Percentiles rank a stretch among this genome's conserved stretches.
Evolutionary conservation across 2,329 filamentous ascomycete genomes (phyloP).

Genomic region (Colletotrichum sojae): DNA sequence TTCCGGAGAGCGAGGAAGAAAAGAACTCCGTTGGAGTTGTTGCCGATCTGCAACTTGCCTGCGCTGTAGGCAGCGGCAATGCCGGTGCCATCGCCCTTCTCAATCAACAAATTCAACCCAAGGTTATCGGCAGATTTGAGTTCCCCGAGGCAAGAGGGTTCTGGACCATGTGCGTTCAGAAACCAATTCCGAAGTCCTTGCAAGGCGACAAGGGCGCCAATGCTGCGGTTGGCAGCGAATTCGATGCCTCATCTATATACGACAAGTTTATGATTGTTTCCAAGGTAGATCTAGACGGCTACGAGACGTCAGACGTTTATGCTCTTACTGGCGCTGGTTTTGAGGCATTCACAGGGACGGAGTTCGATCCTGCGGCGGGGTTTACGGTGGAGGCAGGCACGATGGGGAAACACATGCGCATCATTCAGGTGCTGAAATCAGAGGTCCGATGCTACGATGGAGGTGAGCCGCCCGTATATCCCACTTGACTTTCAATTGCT

Average conservation of each 20-base stretch:
- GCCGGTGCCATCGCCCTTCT: conserved; percentile 81
- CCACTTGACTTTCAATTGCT: neutral
- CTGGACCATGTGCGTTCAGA: conserved; percentile 84
- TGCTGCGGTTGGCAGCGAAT: conserved; percentile 67
- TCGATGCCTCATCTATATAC: conserved; percentile 72
- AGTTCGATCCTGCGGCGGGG: conserved; percentile 92
- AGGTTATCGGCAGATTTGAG: conserved; percentile 77
- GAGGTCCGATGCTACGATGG: conserved; percentile 93
- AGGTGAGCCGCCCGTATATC: conserved; percentile 67
- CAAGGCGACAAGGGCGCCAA: conserved; percentile 65
- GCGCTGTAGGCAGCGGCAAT: conserved; percentile 74
- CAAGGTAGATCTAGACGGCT: conserved; percentile 76
- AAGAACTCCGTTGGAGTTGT: conserved; percentile 61
- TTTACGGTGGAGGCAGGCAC: conserved; percentile 88
- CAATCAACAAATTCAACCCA: conserved; percentile 83
- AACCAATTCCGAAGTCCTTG: conserved; percentile 73
- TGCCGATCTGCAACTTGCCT: conserved; percentile 72
- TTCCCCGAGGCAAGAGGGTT: conserved; percentile 81
- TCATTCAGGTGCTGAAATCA: conserved; percentile 89
- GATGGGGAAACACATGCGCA: conserved; percentile 83
- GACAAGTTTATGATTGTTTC: conserved; percentile 89
- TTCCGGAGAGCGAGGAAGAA: conserved; percentile 61
- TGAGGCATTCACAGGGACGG: conserved; percentile 83
- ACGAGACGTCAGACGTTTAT: conserved; percentile 85
- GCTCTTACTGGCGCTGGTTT: conserved; percentile 80